phyloP scores from a whole-genome alignment of 352 stramenopile species.

The Phytophthora hibernalis region DNA sequence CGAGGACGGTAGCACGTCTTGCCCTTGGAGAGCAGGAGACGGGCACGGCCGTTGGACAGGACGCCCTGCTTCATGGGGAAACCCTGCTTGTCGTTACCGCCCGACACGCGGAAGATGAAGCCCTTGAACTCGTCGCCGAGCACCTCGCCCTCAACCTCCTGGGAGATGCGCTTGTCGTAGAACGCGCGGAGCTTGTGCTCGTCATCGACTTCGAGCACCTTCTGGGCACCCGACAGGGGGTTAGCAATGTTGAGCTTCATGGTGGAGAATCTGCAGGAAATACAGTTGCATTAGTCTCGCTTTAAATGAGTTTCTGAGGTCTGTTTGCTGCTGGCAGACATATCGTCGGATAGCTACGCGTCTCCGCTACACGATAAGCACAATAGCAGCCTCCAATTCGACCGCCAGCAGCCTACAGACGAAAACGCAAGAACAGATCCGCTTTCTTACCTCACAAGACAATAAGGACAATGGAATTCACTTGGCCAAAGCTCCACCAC shows the following conservation, averaged over 20 bases:
- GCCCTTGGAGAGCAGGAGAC: conserved; percentile 98
- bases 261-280: conserved; percentile 51
- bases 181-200: conserved; percentile 99
- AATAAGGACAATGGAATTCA: conserved; percentile 74
- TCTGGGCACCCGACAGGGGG: conserved; percentile 97
- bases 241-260: conserved; percentile 99
- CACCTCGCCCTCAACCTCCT: conserved; percentile 98
- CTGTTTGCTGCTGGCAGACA: neutral
- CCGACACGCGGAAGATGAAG: conserved; percentile 99
- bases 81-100: conserved; percentile 99
- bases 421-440: conserved; percentile 9
- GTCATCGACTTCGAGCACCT: conserved; percentile 99
- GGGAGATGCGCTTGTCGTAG: conserved; percentile 99
- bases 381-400: neutral
- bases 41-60: conserved; percentile 98
- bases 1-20: conserved; percentile 97
- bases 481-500: conserved; percentile 9
- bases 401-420: neutral
- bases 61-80: conserved; percentile 99
- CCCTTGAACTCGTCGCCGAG: conserved; percentile 99
- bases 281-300: neutral
- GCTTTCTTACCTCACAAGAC: conserved; percentile 72
- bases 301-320: neutral
- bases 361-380: neutral
- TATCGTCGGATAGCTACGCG: neutral